These are phyloP conservation scores for Aspergillus terreus DNA, from an alignment of 2,329 filamentous ascomycete species.

Conservation along the genomic window DNA sequence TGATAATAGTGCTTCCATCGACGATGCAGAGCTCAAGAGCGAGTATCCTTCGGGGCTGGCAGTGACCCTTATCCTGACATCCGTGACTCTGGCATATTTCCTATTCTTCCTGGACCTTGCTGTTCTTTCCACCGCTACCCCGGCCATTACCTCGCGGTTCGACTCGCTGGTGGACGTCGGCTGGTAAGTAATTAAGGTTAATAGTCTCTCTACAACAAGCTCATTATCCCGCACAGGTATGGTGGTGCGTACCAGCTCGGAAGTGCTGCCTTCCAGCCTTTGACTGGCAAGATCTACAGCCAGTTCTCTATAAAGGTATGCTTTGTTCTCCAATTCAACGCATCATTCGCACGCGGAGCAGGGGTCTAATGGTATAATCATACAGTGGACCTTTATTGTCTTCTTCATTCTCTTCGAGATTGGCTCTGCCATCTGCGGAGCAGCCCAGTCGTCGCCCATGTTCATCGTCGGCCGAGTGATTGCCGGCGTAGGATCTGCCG, in stretches of 20 bases:
- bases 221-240: conserved; percentile 11
- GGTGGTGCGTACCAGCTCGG: conserved; percentile 20
- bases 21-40: conserved; percentile 13
- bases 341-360: no score
- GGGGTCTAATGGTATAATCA: background rate
- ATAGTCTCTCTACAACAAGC: no score
- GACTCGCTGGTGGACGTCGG: conserved; percentile 21
- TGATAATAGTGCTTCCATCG: background rate
- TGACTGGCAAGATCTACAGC: conserved; percentile 24
- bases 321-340: background rate
- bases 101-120: conserved; percentile 17
- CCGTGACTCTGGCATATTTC: conserved; percentile 22
- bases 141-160: conserved; percentile 21
- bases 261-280: conserved; percentile 22
- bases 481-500: conserved; percentile 29
- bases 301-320: conserved; percentile 20
- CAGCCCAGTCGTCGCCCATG: conserved; percentile 22
- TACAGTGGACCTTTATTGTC: conserved; percentile 27
- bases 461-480: conserved; percentile 32
- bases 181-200: background rate
- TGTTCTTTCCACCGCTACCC: conserved; percentile 20
- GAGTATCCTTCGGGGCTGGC: conserved; percentile 16
- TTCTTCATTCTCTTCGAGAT: conserved; percentile 28
- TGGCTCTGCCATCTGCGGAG: conserved; percentile 22
- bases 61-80: conserved; percentile 17